Base-by-base conservation (phyloP, 257 asterid genomes). In the Nicotiana knightiana region DNA sequence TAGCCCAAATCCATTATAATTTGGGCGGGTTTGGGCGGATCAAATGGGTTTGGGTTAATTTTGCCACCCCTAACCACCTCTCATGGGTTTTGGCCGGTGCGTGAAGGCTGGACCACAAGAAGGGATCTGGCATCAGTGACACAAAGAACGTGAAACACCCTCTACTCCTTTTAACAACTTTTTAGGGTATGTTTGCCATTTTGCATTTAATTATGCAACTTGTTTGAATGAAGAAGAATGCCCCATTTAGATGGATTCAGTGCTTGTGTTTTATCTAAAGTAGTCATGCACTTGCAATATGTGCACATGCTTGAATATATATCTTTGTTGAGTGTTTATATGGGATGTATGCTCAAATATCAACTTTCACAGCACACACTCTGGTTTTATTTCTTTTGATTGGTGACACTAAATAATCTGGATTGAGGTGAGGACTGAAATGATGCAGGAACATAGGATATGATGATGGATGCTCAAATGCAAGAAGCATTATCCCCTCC, bases 391-490 rank as follows among this genome's bases (percentile, higher is more conserved):
- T 11, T 43, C 11, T 43, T 43, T 39, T 43, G 8, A 75, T 26
- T 9, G 43, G 16, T 15, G 15, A 15, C 43, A 26, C 43, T 75
- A 51, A 51, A 51, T 58, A 17, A 51, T 51, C 16, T 75, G 43
- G 26, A 75, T 75, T 75, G 79, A 75, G 46, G 43, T 0, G 17
- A 51, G 80, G 46, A 24, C 5, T 51, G 63, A 26, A 51, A 6
- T 28, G 35, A 75, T 75, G 80, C 80, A 75, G 46, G 63, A 75
- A 16, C 39, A 12, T 12, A 26, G 68, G 35, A 5, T 63, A 63
- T 28, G 43, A 28, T 6, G 35, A 92, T 92, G 96, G 92, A 92
- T 80, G 85, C 87, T 64, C 86, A 82, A 64, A 83, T 75, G 82
- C 67, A 61, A 64, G 86, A 75, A 18, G 85, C 39, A 6, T 82